A percentile compares a stretch with the other conserved stretches of the same genome.
Evolutionary conservation across 2,329 filamentous ascomycete species (phyloP).

Genomic region (Penicillium paneum): DNA sequence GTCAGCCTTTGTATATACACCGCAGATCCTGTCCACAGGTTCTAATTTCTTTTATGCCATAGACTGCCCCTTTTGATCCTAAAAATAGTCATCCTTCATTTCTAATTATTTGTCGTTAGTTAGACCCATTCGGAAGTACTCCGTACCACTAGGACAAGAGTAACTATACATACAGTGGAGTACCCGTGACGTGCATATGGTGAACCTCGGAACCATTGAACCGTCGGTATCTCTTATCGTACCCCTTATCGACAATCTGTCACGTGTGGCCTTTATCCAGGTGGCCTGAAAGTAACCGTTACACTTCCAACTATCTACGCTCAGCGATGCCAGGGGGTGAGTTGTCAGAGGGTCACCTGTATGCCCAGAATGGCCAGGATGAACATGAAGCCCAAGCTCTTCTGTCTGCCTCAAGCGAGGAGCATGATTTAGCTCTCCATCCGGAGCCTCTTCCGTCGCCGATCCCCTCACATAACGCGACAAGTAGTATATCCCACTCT

Average conservation of each 20-base stretch:
- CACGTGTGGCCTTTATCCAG: slow-evolving; percentile 21
- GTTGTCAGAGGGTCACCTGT: slow-evolving; percentile 32
- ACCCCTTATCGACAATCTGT: slow-evolving; percentile 5
- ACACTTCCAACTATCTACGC: slow-evolving; percentile 10
- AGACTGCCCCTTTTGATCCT: neutral
- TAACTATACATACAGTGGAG: neutral
- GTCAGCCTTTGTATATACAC: neutral
- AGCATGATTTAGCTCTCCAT: slow-evolving; percentile 29
- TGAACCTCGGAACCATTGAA: neutral
- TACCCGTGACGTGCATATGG: neutral
- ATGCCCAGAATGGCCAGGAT: slow-evolving; percentile 29
- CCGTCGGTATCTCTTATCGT: slow-evolving; percentile 3
- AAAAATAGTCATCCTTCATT: neutral
- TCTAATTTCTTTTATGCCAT: neutral
- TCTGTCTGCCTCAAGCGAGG: slow-evolving; percentile 30
- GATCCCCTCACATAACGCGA: slow-evolving; percentile 15
- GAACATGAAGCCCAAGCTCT: slow-evolving; percentile 35
- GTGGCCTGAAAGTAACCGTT: slow-evolving; percentile 24
- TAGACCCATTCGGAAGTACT: neutral
- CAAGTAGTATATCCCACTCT: slow-evolving; percentile 37
- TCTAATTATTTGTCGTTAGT: neutral
- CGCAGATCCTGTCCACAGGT: too few relatives aligned
- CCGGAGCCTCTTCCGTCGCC: slow-evolving; percentile 22
- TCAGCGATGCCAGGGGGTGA: slow-evolving; percentile 45
- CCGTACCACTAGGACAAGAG: too few relatives aligned